Conservation (phyloP, 306 rosid species). For the Alnus glutinosa region DNA sequence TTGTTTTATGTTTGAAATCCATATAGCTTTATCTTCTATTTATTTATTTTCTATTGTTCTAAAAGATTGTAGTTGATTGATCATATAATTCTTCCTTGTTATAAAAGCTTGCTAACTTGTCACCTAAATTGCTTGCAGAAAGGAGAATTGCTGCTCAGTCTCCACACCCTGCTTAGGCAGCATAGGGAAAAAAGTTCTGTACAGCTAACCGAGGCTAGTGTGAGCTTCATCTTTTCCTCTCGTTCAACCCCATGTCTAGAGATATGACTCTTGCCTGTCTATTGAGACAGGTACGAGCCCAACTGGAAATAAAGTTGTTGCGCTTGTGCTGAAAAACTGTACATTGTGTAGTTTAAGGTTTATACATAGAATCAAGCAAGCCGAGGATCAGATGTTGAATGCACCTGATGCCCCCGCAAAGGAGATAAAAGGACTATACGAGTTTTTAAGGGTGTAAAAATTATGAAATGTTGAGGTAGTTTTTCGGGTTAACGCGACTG, state of each 20-base stretch:
- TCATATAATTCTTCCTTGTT: background rate
- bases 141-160: slow-evolving; percentile 96
- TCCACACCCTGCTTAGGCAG: slow-evolving; percentile 68
- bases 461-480: slow-evolving; percentile 65
- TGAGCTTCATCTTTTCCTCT: slow-evolving; percentile 48
- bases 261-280: slow-evolving; percentile 44
- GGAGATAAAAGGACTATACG: slow-evolving; percentile 62
- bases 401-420: slow-evolving; percentile 56
- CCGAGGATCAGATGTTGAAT: slow-evolving; percentile 51
- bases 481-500: slow-evolving; percentile 19
- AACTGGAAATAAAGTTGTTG: slow-evolving; percentile 61
- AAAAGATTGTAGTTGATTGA: background rate
- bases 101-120: slow-evolving; percentile 10
- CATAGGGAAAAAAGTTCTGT: slow-evolving; percentile 66
- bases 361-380: slow-evolving; percentile 69
- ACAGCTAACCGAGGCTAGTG: slow-evolving; percentile 96
- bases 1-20: background rate
- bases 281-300: slow-evolving; percentile 41
- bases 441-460: slow-evolving; percentile 62
- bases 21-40: background rate
- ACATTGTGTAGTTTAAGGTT: slow-evolving; percentile 84
- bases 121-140: slow-evolving; percentile 52
- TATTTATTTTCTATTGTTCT: background rate
- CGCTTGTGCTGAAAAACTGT: slow-evolving; percentile 77
- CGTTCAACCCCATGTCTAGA: slow-evolving; percentile 39